Evolutionary conservation across 2,329 filamentous ascomycete species (phyloP).

Genomic region (Cercospora sp.): DNA sequence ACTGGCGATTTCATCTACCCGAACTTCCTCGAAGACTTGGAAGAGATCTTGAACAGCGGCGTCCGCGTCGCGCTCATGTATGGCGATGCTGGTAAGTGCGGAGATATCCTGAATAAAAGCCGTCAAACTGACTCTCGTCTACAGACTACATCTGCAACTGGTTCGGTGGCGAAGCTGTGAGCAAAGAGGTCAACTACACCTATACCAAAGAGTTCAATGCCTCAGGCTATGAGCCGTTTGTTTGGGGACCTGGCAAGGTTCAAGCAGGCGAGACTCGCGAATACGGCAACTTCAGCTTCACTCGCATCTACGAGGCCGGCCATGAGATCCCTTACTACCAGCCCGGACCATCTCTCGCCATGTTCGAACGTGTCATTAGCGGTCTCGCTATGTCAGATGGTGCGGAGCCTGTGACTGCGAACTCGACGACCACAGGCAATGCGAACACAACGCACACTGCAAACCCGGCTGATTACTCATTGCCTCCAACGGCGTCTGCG

Average conservation of each 20-base stretch:
- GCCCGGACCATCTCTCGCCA: constrained; percentile 46
- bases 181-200: constrained; percentile 43
- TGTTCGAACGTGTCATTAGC: constrained; percentile 52
- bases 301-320: constrained; percentile 51
- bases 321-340: constrained; percentile 58
- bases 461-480: constrained; percentile 25
- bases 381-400: constrained; percentile 55
- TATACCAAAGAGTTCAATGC: constrained; percentile 38
- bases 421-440: constrained; percentile 37
- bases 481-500: constrained; percentile 33
- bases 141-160: constrained; percentile 51
- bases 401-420: constrained; percentile 38
- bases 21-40: constrained; percentile 54
- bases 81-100: constrained; percentile 44
- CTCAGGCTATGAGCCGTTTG: constrained; percentile 50
- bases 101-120: background rate
- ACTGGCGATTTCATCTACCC: constrained; percentile 62
- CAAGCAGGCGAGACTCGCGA: constrained; percentile 56
- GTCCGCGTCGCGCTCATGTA: constrained; percentile 47
- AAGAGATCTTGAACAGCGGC: constrained; percentile 46
- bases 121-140: background rate
- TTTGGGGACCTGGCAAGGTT: constrained; percentile 46
- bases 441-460: constrained; percentile 45
- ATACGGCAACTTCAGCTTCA: constrained; percentile 52
- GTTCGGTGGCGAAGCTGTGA: constrained; percentile 44